Evolutionary conservation across 768 basidiomycete genomes (phyloP).

Genomic region (Collybiopsis luxurians): DNA sequence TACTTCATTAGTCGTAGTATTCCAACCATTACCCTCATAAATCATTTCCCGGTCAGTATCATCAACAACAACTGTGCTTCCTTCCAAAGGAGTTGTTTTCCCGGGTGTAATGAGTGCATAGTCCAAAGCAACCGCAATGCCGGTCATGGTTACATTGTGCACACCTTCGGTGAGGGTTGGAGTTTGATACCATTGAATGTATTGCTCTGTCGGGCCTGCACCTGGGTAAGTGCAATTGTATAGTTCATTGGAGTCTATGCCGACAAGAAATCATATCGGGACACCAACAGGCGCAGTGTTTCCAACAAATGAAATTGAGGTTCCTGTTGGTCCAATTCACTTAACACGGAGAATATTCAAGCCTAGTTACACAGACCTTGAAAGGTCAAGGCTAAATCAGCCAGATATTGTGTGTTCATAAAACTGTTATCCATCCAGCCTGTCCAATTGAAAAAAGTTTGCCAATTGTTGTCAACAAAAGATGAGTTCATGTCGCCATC

Average conservation of each 20-base stretch:
- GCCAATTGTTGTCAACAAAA: background rate
- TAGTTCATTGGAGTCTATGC: background rate
- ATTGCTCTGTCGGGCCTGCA: background rate
- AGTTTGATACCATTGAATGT: conserved; percentile 6
- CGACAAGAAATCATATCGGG: background rate
- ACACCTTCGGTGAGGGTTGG: background rate
- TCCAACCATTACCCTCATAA: conserved; percentile 2
- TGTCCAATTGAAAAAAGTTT: background rate
- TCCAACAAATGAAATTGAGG: background rate
- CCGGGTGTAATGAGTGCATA: conserved; percentile 6
- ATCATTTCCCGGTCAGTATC: background rate
- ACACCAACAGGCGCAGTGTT: background rate
- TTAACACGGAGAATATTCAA: background rate
- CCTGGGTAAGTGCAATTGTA: background rate
- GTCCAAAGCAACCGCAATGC: background rate
- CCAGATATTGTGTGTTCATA: background rate
- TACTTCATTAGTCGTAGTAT: background rate
- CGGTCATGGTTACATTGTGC: conserved; percentile 3
- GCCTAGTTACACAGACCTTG: background rate
- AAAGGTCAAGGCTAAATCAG: background rate
- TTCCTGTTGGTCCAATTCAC: background rate
- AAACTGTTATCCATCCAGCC: conserved; percentile 1
- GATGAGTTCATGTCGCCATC: background rate
- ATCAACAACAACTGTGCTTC: conserved; percentile 3
- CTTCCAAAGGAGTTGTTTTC: background rate